Conservation (phyloP, 2,329 filamentous ascomycete genomes). For the Cladosporium sp. region DNA sequence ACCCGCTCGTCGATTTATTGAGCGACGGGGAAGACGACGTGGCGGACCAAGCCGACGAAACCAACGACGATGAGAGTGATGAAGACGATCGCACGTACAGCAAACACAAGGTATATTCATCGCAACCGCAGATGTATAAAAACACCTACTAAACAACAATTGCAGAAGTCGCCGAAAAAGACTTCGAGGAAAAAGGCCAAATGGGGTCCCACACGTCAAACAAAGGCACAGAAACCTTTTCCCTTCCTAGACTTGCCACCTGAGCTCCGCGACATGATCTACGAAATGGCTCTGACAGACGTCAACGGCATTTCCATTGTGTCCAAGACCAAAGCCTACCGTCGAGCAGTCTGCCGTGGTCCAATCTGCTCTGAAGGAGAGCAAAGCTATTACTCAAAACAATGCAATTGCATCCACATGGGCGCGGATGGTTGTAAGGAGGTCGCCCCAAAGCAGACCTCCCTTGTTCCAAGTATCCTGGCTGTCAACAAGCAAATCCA, state of each 20-base stretch:
- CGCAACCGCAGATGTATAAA: no score
- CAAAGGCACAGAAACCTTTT: slow-evolving; percentile 21
- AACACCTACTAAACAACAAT: not conserved
- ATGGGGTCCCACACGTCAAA: slow-evolving; percentile 1
- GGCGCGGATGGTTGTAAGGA: not conserved
- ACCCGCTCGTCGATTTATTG: not conserved
- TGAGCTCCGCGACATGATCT: slow-evolving; percentile 26
- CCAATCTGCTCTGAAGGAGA: slow-evolving; percentile 1
- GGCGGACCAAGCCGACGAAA: not conserved
- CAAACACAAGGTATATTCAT: not conserved
- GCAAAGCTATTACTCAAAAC: not conserved
- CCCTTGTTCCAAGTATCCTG: slow-evolving; percentile 22
- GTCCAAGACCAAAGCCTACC: slow-evolving; percentile 18
- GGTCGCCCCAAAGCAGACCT: not conserved
- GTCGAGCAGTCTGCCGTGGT: slow-evolving; percentile 20
- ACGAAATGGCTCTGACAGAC: slow-evolving; percentile 26
- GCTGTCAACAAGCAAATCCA: slow-evolving; percentile 26
- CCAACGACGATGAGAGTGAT: not conserved
- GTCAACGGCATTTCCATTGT: slow-evolving; percentile 18
- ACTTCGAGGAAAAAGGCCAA: slow-evolving; percentile 14
- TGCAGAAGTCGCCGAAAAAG: slow-evolving; percentile 3
- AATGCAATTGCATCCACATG: not conserved
- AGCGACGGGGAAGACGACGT: not conserved
- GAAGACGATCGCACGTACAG: slow-evolving; percentile 1
- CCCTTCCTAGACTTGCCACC: slow-evolving; percentile 23